Conservation (phyloP, 805 yeast genomes). For the Candida michaelii region DNA sequence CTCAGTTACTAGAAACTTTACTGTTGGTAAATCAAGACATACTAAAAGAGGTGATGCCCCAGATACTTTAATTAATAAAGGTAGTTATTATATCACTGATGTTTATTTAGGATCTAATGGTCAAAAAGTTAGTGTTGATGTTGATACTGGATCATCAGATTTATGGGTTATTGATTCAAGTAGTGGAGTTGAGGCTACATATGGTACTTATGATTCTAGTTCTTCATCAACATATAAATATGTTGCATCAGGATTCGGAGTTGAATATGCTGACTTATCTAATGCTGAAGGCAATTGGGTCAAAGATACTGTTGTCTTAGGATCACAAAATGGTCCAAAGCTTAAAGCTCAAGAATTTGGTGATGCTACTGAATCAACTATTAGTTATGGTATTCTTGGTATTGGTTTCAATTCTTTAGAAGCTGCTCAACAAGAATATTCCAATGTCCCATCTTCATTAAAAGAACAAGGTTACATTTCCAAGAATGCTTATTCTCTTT, state of each 20-base stretch:
- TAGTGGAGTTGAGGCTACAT: slow-evolving; percentile 13
- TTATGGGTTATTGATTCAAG: slow-evolving; percentile 21
- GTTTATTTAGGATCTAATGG: slow-evolving; percentile 21
- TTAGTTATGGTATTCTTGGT: slow-evolving; percentile 18
- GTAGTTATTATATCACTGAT: slow-evolving; percentile 11
- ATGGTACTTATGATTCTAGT: slow-evolving; percentile 38
- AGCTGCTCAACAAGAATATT: slow-evolving; percentile 18
- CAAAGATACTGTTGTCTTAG: slow-evolving; percentile 15
- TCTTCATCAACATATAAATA: slow-evolving; percentile 30
- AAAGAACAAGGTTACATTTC: slow-evolving; percentile 32
- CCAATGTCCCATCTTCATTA: slow-evolving; percentile 34
- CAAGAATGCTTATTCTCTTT: slow-evolving; percentile 37
- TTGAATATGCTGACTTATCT: slow-evolving; percentile 48
- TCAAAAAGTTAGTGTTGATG: slow-evolving; percentile 20
- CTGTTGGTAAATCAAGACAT: neutral
- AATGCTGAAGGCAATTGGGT: slow-evolving; percentile 31
- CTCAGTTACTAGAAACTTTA: slow-evolving; percentile 3
- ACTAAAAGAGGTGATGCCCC: neutral
- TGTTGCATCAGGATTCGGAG: slow-evolving; percentile 37
- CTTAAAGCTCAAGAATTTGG: slow-evolving; percentile 15
- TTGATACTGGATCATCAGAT: slow-evolving; percentile 31
- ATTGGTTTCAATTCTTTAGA: slow-evolving; percentile 17
- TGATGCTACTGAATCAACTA: slow-evolving; percentile 12
- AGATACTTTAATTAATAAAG: slow-evolving; percentile 4
- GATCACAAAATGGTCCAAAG: neutral